Evolutionary conservation across 352 stramenopile genomes (phyloP), one percentile per base, ranked within the genome.

Genomic region (Globisporangium lucens): DNA sequence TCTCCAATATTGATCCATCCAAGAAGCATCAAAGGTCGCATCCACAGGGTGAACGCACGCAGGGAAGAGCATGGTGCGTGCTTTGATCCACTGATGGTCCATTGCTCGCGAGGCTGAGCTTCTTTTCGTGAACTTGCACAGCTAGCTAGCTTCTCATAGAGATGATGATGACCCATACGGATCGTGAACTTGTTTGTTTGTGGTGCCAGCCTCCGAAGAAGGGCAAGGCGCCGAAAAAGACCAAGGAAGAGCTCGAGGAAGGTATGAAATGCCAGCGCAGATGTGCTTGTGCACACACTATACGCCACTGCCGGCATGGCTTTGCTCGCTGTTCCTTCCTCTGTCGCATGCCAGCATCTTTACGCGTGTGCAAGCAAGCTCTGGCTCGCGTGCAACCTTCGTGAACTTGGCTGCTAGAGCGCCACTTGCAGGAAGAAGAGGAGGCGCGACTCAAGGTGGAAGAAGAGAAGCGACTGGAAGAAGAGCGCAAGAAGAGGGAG

Each of bases 241-340:
- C 76, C 75, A 93, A 93, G 63, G 83, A 91, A 63, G 75, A 94
- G 75, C 79, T 92, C 46, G 83, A 92, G 67, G 83, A 92, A 74
- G 78, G 78, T 87, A 29, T 9, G 30, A 33, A 33, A 38, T n/a
- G 17, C 10, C 17, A n/a, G 2, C 2, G 36, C 43, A 51, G 4
- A 17, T n/a, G 24, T 22, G 43, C 3, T 51, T 22, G 30, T 24
- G 13, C 43, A 15, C 22, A 4, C 24, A 27, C 2, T 17, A 56
- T 27, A 33, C n/a, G 49, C 0, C 24, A 24, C 49, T 56, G 22
- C 0, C n/a, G 10, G 8, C 3, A 20, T 30, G n/a, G 12, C 49
- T 20, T 9, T 56, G 49, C 22, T 56, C 17, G 20, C n/a, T 59
- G 53, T 13, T 59, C 15, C 6, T 22, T 51, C 4, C 24, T 46